Percentiles rank a stretch among this genome's conserved stretches.
These are phyloP conservation scores for Pinus tabuliformis DNA, from an alignment of 75 land plant species.

Conservation along the genomic window DNA sequence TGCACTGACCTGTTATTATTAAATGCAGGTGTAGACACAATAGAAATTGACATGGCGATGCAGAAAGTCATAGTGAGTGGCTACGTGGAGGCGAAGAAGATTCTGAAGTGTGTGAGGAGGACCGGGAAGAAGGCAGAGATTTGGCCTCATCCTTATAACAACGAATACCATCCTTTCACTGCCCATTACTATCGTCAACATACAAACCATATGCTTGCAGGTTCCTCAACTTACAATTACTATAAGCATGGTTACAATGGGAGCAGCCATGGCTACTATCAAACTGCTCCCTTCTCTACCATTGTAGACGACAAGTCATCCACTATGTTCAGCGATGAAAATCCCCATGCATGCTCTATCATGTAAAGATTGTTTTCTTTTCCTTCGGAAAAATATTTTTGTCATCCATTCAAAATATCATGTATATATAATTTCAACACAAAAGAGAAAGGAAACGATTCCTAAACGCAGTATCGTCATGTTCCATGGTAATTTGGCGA, in stretches of 20 bases:
- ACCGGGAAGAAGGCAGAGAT: conserved; percentile 60
- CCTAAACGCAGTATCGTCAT: too few relatives aligned
- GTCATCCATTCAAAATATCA: too few relatives aligned
- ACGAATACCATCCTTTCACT: conserved; percentile 13
- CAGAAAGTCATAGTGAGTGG: conserved; percentile 83
- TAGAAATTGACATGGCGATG: conserved; percentile 38
- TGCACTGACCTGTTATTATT: not conserved
- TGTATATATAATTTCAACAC: too few relatives aligned
- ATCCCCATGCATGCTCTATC: conserved; percentile 59
- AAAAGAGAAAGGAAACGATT: too few relatives aligned
- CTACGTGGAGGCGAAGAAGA: conserved; percentile 45
- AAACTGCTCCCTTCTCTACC: conserved; percentile 21
- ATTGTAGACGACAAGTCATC: conserved; percentile 50
- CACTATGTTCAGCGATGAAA: conserved; percentile 66
- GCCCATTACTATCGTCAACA: conserved; percentile 7
- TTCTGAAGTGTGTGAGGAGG: conserved; percentile 46
- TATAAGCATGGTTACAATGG: conserved; percentile 63
- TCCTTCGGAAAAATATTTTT: too few relatives aligned
- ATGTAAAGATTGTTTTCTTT: conserved; percentile 19
- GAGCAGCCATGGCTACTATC: conserved; percentile 31
- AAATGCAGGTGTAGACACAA: conserved; percentile 9
- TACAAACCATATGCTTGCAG: not conserved
- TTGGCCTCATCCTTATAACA: conserved; percentile 45
- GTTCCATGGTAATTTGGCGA: too few relatives aligned
- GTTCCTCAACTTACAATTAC: conserved; percentile 51